phyloP scores from a whole-genome alignment of 179 eudicot species.

The Pouteria campechiana region DNA sequence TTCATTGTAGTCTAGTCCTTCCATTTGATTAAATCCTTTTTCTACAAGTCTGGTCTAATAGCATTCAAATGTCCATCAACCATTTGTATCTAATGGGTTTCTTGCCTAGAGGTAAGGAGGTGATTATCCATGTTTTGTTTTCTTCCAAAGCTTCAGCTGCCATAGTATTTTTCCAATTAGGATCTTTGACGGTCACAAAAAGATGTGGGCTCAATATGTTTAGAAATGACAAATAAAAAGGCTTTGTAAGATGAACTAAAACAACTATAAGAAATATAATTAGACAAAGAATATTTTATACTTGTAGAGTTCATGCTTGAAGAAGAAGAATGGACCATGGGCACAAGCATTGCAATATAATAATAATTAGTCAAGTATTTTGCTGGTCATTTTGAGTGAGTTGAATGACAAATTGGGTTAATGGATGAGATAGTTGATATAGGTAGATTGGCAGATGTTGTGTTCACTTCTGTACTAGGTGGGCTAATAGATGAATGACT shows the following conservation, averaged over 20 bases:
- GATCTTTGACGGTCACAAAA: not conserved
- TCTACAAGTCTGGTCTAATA: not conserved
- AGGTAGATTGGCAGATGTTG: not conserved
- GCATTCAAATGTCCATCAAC: slow-evolving; percentile 1
- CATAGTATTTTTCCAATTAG: not conserved
- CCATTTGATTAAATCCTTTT: not conserved
- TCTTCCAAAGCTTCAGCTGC: not conserved
- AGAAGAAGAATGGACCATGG: not conserved
- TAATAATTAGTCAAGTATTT: no score
- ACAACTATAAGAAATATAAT: not conserved
- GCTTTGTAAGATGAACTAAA: not conserved
- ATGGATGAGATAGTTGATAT: not conserved
- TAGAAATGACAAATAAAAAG: not conserved
- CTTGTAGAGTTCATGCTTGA: no score
- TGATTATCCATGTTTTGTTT: not conserved
- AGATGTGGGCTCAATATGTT: not conserved
- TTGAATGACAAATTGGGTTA: not conserved
- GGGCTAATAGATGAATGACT: not conserved
- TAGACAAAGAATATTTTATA: not conserved
- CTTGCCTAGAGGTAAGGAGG: not conserved
- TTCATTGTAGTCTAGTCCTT: not conserved
- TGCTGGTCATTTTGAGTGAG: no score
- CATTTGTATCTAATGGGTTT: slow-evolving; percentile 5
- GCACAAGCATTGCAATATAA: no score
- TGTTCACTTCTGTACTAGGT: not conserved